Evolutionary conservation across 2,329 filamentous ascomycete genomes (phyloP).

Genomic region (Ciborinia camelliae): DNA sequence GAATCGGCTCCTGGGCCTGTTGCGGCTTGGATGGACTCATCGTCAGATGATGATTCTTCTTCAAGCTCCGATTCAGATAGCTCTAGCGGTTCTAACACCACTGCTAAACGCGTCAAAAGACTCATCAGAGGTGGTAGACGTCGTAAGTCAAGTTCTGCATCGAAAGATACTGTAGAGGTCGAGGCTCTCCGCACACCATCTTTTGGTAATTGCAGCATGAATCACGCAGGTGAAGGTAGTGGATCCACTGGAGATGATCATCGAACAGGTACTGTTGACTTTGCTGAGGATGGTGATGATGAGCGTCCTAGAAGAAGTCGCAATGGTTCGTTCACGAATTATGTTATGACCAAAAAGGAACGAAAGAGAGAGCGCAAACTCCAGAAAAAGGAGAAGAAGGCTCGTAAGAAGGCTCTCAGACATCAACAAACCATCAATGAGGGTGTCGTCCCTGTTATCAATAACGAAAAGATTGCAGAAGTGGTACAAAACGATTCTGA

Average conservation of each 20-base stretch:
- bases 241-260: constrained; percentile 31
- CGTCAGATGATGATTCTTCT: constrained; percentile 52
- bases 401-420: constrained; percentile 28
- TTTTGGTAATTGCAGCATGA: constrained; percentile 36
- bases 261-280: constrained; percentile 41
- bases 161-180: constrained; percentile 51
- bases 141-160: constrained; percentile 73
- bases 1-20: constrained; percentile 83
- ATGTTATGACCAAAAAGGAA: constrained; percentile 35
- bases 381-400: constrained; percentile 37
- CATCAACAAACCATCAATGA: constrained; percentile 30
- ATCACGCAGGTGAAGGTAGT: constrained; percentile 27
- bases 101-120: constrained; percentile 71
- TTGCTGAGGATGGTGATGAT: constrained; percentile 52
- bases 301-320: constrained; percentile 40
- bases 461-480: constrained; percentile 26
- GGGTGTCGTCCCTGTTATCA: constrained; percentile 19
- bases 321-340: constrained; percentile 30
- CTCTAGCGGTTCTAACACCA: constrained; percentile 65
- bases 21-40: constrained; percentile 75
- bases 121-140: constrained; percentile 62
- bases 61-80: constrained; percentile 66
- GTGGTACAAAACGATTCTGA: constrained; percentile 36
- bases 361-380: constrained; percentile 41
- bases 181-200: constrained; percentile 44